phyloP scores from a whole-genome alignment of 805 yeast genomes.

The Metschnikowia continentalis region DNA sequence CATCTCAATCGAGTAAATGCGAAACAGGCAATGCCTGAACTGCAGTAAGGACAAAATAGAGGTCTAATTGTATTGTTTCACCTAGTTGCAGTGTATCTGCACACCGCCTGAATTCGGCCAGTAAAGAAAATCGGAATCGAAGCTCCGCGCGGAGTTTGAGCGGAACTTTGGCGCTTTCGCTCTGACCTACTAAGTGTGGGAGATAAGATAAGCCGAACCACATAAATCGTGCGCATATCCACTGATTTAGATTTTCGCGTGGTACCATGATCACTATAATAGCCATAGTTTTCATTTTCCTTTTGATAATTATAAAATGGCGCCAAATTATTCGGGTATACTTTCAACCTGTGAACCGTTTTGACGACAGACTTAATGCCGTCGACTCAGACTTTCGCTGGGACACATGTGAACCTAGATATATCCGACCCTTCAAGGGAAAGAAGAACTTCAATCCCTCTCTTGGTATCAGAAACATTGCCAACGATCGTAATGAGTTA shows the following conservation, averaged over 20 bases:
- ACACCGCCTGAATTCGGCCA: too few species aligned
- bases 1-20: not conserved
- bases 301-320: not conserved
- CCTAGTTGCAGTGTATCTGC: too few species aligned
- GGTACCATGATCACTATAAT: not conserved
- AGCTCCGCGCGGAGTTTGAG: not conserved
- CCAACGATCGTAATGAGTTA: constrained; percentile 47
- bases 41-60: too few species aligned
- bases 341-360: not conserved
- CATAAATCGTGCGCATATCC: not conserved
- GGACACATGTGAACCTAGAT: constrained; percentile 45
- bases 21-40: not conserved
- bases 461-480: constrained; percentile 31
- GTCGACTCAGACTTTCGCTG: constrained; percentile 11
- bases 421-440: constrained; percentile 34
- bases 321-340: not conserved
- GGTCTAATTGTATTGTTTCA: too few species aligned
- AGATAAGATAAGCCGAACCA: not conserved
- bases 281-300: not conserved
- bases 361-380: constrained; percentile 6
- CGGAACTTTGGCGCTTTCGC: constrained; percentile 2
- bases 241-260: not conserved
- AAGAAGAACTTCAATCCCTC: constrained; percentile 33
- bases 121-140: not conserved
- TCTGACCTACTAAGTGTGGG: not conserved